Percentiles rank a stretch among this genome's conserved stretches.
These are phyloP conservation scores for Cryptomeria japonica DNA, from an alignment of 75 land plant genomes.

Conservation along the genomic window DNA sequence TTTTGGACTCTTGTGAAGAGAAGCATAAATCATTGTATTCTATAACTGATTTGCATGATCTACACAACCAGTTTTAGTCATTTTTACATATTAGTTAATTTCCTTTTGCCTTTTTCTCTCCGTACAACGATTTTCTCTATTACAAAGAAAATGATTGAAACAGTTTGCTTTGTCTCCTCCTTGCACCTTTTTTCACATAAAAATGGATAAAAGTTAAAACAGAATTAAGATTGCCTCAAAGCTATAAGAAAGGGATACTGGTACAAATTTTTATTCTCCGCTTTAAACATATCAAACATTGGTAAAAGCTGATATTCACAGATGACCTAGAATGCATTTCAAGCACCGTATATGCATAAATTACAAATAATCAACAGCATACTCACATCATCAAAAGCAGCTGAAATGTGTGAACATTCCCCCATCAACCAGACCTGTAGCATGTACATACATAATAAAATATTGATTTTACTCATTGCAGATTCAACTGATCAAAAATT, in stretches of 20 bases:
- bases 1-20: not conserved
- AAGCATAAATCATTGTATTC: not conserved
- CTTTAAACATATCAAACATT: not conserved
- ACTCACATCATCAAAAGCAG: slow-evolving; percentile 83
- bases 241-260: not conserved
- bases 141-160: not conserved
- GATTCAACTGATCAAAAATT: not conserved
- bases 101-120: not conserved
- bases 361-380: not conserved
- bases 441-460: not conserved
- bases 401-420: slow-evolving; percentile 72
- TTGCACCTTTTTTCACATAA: not conserved
- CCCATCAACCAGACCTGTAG: slow-evolving; percentile 83
- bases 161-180: not conserved
- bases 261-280: not conserved
- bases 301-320: not conserved
- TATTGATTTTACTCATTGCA: not conserved
- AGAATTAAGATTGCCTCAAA: not conserved
- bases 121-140: not conserved
- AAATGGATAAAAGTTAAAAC: not conserved
- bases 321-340: not conserved
- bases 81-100: not conserved
- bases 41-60: not conserved
- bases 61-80: not conserved
- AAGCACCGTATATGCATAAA: not conserved